Evolutionary conservation across 768 basidiomycete species (phyloP).

Genomic region (Terana coerulea): DNA sequence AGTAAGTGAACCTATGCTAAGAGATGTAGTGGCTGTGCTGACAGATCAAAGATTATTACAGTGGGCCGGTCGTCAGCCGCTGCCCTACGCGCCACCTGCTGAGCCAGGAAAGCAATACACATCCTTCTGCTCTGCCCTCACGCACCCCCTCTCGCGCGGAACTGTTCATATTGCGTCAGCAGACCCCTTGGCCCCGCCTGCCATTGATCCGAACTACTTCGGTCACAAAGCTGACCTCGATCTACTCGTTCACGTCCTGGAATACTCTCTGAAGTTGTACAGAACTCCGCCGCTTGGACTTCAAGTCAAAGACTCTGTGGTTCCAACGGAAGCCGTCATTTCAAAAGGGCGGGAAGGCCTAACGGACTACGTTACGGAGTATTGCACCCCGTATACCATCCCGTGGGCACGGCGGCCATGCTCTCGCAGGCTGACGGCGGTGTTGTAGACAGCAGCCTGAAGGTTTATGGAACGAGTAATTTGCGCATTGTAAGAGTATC

Average conservation of each 20-base stretch:
- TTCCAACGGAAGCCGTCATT: neutral
- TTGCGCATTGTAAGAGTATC: constrained; percentile 2
- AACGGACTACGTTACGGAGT: neutral
- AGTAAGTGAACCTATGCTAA: neutral
- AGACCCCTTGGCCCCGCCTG: constrained; percentile 37
- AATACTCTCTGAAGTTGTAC: neutral
- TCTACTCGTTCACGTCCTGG: neutral
- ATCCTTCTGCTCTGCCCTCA: constrained; percentile 19
- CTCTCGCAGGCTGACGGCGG: neutral
- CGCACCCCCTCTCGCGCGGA: constrained; percentile 28
- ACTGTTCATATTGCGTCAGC: constrained; percentile 44
- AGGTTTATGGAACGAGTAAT: constrained; percentile 6
- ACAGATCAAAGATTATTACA: neutral
- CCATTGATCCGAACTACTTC: constrained; percentile 32
- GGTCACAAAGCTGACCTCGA: neutral
- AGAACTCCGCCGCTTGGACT: neutral
- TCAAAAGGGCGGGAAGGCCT: neutral
- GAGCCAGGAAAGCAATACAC: constrained; percentile 23
- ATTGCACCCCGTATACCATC: constrained; percentile 5
- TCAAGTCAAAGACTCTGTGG: neutral
- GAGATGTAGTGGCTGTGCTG: neutral
- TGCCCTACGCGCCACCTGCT: neutral
- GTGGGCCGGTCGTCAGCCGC: neutral
- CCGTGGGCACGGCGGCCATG: constrained; percentile 32
- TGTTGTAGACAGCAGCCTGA: constrained; percentile 5